phyloP scores from a whole-genome alignment of 495 filamentous ascomycete species.

The Trichoderma gamsii region DNA sequence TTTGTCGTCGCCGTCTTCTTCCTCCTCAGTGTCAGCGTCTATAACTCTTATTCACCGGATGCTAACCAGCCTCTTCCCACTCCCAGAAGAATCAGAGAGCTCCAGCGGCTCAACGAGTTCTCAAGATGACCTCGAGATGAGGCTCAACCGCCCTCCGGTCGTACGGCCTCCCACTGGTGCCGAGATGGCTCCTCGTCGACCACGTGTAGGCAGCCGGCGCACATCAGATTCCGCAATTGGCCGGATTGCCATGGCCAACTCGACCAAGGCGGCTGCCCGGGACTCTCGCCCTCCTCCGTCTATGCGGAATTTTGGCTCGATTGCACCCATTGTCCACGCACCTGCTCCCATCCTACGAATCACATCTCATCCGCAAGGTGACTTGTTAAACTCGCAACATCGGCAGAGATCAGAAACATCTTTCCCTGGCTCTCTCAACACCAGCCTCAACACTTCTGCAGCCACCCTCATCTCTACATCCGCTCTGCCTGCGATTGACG shows the following conservation, averaged over 20 bases:
- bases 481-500: background rate
- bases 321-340: constrained; percentile 24
- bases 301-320: constrained; percentile 15
- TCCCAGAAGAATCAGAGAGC: constrained; percentile 20
- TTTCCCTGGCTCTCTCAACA: background rate
- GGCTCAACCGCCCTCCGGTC: constrained; percentile 20
- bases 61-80: background rate
- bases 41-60: constrained; percentile 16
- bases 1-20: constrained; percentile 16
- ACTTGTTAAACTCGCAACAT: background rate
- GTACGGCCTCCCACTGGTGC: background rate
- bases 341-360: background rate
- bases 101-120: constrained; percentile 32
- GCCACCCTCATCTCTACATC: constrained; percentile 21
- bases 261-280: constrained; percentile 1
- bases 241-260: constrained; percentile 11
- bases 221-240: constrained; percentile 24
- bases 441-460: constrained; percentile 8
- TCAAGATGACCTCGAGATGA: constrained; percentile 33
- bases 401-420: background rate
- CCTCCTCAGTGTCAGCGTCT: background rate
- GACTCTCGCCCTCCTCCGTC: constrained; percentile 17
- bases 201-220: constrained; percentile 28
- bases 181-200: constrained; percentile 21
- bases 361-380: background rate